Evolutionary conservation across 208 protist species (phyloP).

Genomic region (Trypanosoma melophagium): DNA sequence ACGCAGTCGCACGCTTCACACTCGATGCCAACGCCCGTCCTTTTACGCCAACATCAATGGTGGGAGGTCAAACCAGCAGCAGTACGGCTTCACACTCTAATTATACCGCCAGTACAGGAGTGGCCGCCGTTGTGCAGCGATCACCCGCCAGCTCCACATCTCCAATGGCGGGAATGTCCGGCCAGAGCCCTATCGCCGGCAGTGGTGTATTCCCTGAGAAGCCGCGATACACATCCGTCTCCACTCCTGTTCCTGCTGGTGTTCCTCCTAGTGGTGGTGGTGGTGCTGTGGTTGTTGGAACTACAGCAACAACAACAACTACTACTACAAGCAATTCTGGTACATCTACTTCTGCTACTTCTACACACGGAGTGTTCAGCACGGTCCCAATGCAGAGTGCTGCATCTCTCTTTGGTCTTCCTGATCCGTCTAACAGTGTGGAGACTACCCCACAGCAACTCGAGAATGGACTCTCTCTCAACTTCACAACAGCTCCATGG

Average conservation of each 20-base stretch:
- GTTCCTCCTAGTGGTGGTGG: not conserved
- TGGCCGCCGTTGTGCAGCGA: constrained; percentile 10
- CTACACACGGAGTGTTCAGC: not conserved
- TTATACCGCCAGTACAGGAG: constrained; percentile 17
- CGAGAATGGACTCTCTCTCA: constrained; percentile 10
- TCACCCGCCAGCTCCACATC: constrained; percentile 20
- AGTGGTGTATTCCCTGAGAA: constrained; percentile 20
- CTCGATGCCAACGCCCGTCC: constrained; percentile 61
- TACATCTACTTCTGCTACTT: no score
- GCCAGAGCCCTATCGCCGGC: constrained; percentile 1
- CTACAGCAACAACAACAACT: no score
- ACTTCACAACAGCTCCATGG: constrained; percentile 33
- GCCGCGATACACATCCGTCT: constrained; percentile 27
- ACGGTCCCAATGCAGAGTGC: constrained; percentile 9
- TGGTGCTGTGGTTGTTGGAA: not conserved
- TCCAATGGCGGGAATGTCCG: constrained; percentile 8
- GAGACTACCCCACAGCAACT: not conserved
- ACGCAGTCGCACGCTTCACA: constrained; percentile 12
- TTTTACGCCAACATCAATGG: constrained; percentile 43
- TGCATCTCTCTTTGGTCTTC: constrained; percentile 5
- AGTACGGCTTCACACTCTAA: constrained; percentile 13
- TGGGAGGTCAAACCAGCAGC: constrained; percentile 12
- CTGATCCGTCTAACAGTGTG: constrained; percentile 1
- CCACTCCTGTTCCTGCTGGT: constrained; percentile 14
- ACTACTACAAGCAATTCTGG: no score